Evolutionary conservation across 2,329 filamentous ascomycete species (phyloP).

Genomic region (Aspergillus piperis): DNA sequence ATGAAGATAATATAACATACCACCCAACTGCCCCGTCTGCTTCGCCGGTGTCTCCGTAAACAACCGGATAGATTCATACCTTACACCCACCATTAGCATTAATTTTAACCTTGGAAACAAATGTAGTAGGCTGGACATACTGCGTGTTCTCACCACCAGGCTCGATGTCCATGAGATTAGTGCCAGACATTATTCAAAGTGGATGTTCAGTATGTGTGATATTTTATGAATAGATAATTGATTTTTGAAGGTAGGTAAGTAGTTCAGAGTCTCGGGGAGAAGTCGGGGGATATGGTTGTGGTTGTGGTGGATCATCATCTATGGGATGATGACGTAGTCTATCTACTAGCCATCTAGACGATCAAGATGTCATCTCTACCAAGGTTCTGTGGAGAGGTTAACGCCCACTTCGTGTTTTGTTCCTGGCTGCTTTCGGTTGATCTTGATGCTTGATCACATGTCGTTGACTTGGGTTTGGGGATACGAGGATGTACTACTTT

Average conservation of each 20-base stretch:
- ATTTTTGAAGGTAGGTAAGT: not conserved
- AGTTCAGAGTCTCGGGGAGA: not conserved
- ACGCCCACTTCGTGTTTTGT: not conserved
- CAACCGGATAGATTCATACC: slow-evolving; percentile 61
- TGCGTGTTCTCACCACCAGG: slow-evolving; percentile 62
- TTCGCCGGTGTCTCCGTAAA: slow-evolving; percentile 54
- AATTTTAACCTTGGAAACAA: too few relatives aligned
- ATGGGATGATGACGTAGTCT: not conserved
- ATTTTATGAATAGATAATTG: not conserved
- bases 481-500: not conserved
- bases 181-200: slow-evolving; percentile 46
- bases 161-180: slow-evolving; percentile 60
- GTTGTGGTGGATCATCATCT: not conserved
- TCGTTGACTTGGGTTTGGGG: not conserved
- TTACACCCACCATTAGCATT: slow-evolving; percentile 24
- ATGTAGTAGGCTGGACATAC: slow-evolving; percentile 35
- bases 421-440: not conserved
- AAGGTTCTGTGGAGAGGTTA: not conserved
- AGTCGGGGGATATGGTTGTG: not conserved
- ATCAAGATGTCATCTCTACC: not conserved
- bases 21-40: slow-evolving; percentile 58
- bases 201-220: not conserved
- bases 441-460: too few relatives aligned
- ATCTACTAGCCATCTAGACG: not conserved
- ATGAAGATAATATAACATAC: too few relatives aligned